Conservation (phyloP, 2,329 filamentous ascomycete genomes). For the Stagonosporopsis rhizophila region DNA sequence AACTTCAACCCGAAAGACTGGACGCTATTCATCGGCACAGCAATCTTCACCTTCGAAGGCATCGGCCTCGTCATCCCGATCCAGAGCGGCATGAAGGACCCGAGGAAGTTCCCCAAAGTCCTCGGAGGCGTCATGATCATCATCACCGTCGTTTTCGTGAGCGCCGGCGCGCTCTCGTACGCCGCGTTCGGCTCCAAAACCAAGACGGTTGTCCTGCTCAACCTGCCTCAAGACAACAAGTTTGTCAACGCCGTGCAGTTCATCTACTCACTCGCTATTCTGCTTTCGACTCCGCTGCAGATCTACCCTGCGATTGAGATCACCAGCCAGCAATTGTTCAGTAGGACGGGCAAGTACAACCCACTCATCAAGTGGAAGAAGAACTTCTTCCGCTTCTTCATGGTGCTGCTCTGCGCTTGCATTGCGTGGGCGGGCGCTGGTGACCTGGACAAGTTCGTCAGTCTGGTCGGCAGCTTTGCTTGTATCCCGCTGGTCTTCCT, state of each 20-base stretch:
- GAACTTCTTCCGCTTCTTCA: conserved; percentile 93
- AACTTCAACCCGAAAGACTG: conserved; percentile 90
- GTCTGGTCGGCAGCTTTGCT: conserved; percentile 94
- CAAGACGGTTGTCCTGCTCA: conserved; percentile 94
- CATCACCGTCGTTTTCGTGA: conserved; percentile 88
- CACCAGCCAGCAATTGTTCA: conserved; percentile 92
- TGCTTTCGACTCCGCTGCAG: conserved; percentile 92
- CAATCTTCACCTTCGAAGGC: conserved; percentile 98
- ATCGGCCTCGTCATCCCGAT: conserved; percentile 98
- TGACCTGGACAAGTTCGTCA: conserved; percentile 96
- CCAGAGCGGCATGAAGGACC: conserved; percentile 94
- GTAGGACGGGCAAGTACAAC: conserved; percentile 94
- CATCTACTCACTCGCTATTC: conserved; percentile 95
- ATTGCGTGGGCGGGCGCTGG: conserved; percentile 93
- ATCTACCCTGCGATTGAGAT: conserved; percentile 98
- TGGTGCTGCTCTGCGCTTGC: conserved; percentile 83
- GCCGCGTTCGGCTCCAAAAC: conserved; percentile 95
- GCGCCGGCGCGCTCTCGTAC: conserved; percentile 92
- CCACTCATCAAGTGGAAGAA: conserved; percentile 99
- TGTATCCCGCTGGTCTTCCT: conserved; percentile 97
- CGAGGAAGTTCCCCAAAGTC: conserved; percentile 87
- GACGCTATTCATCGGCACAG: conserved; percentile 98
- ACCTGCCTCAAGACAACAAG: conserved; percentile 93
- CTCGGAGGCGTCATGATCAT: conserved; percentile 92
- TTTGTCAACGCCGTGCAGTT: conserved; percentile 96